A percentile compares a stretch with the other conserved stretches of the same genome.
These are phyloP conservation scores for Diaporthe aspalathi DNA, from an alignment of 2,329 filamentous ascomycete species.

Conservation along the genomic window DNA sequence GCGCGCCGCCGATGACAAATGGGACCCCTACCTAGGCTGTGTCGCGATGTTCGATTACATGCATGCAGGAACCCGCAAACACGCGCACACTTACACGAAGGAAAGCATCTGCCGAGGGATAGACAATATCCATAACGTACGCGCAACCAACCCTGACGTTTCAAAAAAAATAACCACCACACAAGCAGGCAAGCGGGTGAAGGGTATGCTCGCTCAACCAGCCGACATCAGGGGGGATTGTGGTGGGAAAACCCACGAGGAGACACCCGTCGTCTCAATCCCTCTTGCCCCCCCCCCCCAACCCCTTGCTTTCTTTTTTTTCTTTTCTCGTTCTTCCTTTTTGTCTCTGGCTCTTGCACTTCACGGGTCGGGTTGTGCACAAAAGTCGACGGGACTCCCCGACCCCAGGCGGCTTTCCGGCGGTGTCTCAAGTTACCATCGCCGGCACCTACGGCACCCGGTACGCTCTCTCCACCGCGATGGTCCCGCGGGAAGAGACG, in stretches of 20 bases:
- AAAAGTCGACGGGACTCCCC: neutral
- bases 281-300: neutral
- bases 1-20: conserved; percentile 16
- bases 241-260: neutral
- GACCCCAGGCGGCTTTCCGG: neutral
- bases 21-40: neutral
- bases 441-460: too few species aligned
- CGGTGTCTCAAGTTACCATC: too few species aligned
- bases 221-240: neutral
- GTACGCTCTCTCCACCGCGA: too few species aligned
- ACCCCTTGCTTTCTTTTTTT: too few species aligned
- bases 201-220: neutral
- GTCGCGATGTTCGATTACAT: too few species aligned
- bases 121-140: conserved; percentile 6
- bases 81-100: neutral
- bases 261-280: conserved; percentile 24
- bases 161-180: conserved; percentile 28
- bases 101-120: conserved; percentile 3
- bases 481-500: too few species aligned
- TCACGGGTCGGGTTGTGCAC: too few species aligned
- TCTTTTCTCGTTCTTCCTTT: neutral
- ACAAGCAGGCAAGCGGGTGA: neutral
- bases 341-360: neutral
- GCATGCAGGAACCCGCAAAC: neutral
- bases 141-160: conserved; percentile 11